Base-by-base conservation (phyloP, 1,284 basidiomycete genomes). In the Trichosporon sp. region DNA sequence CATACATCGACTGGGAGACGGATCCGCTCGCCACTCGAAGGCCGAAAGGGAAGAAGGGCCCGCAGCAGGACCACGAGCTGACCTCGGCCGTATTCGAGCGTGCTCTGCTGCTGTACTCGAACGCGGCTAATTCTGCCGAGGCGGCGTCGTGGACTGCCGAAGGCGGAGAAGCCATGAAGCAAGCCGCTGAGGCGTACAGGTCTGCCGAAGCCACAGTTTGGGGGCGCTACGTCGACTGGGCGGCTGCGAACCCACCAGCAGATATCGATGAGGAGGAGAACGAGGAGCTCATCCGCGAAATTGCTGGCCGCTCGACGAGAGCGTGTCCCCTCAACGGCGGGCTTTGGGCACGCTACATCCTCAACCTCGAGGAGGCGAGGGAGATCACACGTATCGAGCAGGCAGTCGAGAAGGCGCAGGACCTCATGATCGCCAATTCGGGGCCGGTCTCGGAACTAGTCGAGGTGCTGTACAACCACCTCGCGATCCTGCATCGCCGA, bases 61-160 rank as follows among this genome's bases (percentile, higher is more conserved):
- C 74, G 1, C 57, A 62, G 10, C 36, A 62, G 21, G 88, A 93
- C 71, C 67, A 85, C 4, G 82, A 83, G 37, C 81, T 92, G 7
- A 81, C 89, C 29, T 79, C 81, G 4, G 83, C 83, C 1, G 81
- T 92, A 1, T 91, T 89, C 71, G 91, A 95, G 75, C 85, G 92
- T 10, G 88, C 90, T 0, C 86, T 93, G 54, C 81, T 87, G 2
- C 86, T 65, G n/a, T 75, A 74, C 59, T 66, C 71, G 19, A 60
- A 61, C 10, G 69, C 90, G 67, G 88, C 87, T 1, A 87, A 86
- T 3, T 7, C 13, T 1, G 27, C 58, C 1, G 61, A 66, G 33
- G 66, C 66, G 5, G 69, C 69, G 29, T 71, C 90, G 87, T 65
- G 58, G 89, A 72, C 78, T 5, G 85, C 85, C 1, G 89, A 89